phyloP scores from a whole-genome alignment of 306 rosid genomes.

The Morella rubra region DNA sequence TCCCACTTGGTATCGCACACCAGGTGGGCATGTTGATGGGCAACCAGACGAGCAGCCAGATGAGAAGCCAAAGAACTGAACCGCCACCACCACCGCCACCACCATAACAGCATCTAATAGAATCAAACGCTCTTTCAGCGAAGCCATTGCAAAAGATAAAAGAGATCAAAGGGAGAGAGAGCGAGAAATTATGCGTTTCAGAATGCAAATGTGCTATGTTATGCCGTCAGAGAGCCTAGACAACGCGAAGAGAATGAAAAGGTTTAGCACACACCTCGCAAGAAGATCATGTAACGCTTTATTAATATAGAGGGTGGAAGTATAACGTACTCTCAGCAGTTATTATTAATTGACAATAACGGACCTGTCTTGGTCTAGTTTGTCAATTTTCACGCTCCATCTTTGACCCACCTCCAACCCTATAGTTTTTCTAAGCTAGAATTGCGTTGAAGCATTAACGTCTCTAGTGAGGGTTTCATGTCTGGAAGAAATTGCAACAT shows the following conservation, averaged over 20 bases:
- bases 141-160: background rate
- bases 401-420: too few species aligned
- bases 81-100: background rate
- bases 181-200: too few species aligned
- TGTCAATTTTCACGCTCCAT: too few species aligned
- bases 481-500: too few species aligned
- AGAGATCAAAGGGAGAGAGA: background rate
- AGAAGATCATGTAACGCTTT: background rate
- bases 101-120: background rate
- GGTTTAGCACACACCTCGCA: background rate
- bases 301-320: background rate
- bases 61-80: constrained; percentile 20
- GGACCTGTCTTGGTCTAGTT: too few species aligned
- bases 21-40: constrained; percentile 3
- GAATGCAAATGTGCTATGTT: too few species aligned
- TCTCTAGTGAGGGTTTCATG: too few species aligned
- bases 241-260: background rate
- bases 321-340: too few species aligned
- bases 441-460: too few species aligned
- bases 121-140: background rate
- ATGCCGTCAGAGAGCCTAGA: background rate
- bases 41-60: constrained; percentile 12
- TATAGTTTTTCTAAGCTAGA: too few species aligned
- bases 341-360: too few species aligned
- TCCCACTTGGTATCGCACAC: constrained; percentile 34